Base-by-base conservation (phyloP, 2,329 filamentous ascomycete genomes). In the Fusarium verticillioides region DNA sequence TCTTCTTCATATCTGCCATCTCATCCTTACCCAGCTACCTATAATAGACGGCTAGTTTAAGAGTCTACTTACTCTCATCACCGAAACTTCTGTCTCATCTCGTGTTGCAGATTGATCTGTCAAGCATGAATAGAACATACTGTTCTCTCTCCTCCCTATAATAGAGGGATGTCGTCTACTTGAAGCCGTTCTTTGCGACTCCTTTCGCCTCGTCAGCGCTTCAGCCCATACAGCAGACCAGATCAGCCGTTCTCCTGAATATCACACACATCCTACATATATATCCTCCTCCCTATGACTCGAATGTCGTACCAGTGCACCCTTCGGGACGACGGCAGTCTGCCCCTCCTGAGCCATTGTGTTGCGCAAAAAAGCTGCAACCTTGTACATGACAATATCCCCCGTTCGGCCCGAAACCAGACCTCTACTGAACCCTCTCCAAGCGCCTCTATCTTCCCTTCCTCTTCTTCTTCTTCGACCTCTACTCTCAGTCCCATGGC, bases 241-340 rank as follows among this genome's bases (percentile, higher is more conserved):
- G 26, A 67, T 23, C 63, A 63, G 63, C 47, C 59, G 42, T 47
- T 50, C 42, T 56, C 18, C 39, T 60, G 47, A 46, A 47, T 58
- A 60, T 63, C 53, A 47, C 50, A 40, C 57, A 47, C 50, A 40
- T 54, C 46, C 40, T 49, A 43, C 63, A 47, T 69, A 37, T 11
- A 69, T 68, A 67, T 57, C 42, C 62, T 21, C 60, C 52, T 59
- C 47, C 56, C 46, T 63, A 78, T 78, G 77, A 75, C 75, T 75
- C 68, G 69, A 57, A 64, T 64, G 75, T 78, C 74, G 74, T 77
- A 78, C 76, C 76, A 77, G 75, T 75, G 75, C 63, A 76, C 75
- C 47, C 49, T 77, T 71, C 74, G 76, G 74, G 76, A 78, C 43
- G 70, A 77, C 74, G 70, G 72, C 69, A 74, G 61, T 65, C 63